Percentiles rank a stretch among this genome's conserved stretches.
These are phyloP conservation scores for Solanum appendiculatum DNA, from an alignment of 257 asterid species.

Conservation along the genomic window DNA sequence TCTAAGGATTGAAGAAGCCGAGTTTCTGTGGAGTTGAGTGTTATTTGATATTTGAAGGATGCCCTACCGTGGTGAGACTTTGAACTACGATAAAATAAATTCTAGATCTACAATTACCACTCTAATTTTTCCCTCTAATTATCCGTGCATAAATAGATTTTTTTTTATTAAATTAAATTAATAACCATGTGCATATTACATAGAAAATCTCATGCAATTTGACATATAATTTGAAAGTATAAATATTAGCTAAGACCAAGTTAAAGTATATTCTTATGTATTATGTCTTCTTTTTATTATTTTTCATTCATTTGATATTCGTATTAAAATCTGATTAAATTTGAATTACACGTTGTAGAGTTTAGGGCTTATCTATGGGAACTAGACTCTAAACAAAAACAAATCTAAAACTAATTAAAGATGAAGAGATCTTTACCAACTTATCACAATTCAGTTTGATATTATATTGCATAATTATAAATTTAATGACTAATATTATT, in stretches of 20 bases:
- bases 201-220: too few species aligned
- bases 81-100: not conserved
- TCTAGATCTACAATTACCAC: not conserved
- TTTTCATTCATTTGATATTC: not conserved
- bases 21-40: accelerated
- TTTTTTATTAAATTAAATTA: too few species aligned
- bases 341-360: accelerated
- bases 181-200: not conserved
- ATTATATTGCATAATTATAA: not conserved
- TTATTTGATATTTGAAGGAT: not conserved
- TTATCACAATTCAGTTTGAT: not conserved
- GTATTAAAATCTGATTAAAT: not conserved
- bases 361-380: not conserved
- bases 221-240: not conserved
- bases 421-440: accelerated
- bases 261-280: not conserved
- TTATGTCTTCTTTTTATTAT: not conserved
- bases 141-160: too few species aligned
- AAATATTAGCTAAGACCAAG: not conserved
- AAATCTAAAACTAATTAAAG: not conserved
- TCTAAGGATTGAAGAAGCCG: not conserved
- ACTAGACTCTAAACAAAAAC: too few species aligned
- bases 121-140: not conserved
- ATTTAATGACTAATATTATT: not conserved
- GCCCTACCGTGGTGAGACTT: not conserved